Evolutionary conservation across 768 basidiomycete species (phyloP), one percentile per base, ranked within the genome.

Genomic region (Galerina sulciceps): DNA sequence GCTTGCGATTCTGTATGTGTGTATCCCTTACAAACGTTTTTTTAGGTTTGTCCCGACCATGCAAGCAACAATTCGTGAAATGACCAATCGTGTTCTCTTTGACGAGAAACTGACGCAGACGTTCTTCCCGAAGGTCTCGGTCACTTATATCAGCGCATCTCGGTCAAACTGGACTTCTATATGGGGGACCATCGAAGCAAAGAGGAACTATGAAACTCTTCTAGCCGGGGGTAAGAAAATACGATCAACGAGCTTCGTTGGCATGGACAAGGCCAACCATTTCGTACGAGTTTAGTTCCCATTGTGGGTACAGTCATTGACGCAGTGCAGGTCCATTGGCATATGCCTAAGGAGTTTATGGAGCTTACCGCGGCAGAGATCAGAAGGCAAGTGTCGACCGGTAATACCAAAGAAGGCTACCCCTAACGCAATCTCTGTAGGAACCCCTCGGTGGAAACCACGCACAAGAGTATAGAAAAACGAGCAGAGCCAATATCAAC

Each of bases 181-280:
- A 6, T 76, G 69, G 68, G 69, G 58, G 4, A 59, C 51, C 26
- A 59, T 66, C 6, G 53, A 61, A 41, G 62, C 64, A 1, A 37
- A 69, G 54, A 54, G 53, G 15, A 11, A 55, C 22, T 65, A 72
- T 44, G 34, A 68, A 18, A 67, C 73, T 47, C 42, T 48, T 18
- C 34, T 51, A 14, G 44, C 23, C 1, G 48, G 60, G 2, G 70
- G 69, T 0, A 57, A 66, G 35, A 62, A 66, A 40, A 26, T 65
- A 26, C 63, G 74, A 15, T 50, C 64, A 3, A 58, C 69, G n/a
- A 36, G 58, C 9, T 73, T 74, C 50, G 14, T 69, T 10, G 44
- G 61, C 1, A 55, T 75, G 17, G 59, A 68, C 17, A 61, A 63
- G 6, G 71, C 63, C 4, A 76, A 78, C 60, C 76, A 78, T 55